Evolutionary conservation across 1,284 basidiomycete genomes (phyloP), one percentile per base, ranked within the genome.

Genomic region (Clitocybe nebularis): DNA sequence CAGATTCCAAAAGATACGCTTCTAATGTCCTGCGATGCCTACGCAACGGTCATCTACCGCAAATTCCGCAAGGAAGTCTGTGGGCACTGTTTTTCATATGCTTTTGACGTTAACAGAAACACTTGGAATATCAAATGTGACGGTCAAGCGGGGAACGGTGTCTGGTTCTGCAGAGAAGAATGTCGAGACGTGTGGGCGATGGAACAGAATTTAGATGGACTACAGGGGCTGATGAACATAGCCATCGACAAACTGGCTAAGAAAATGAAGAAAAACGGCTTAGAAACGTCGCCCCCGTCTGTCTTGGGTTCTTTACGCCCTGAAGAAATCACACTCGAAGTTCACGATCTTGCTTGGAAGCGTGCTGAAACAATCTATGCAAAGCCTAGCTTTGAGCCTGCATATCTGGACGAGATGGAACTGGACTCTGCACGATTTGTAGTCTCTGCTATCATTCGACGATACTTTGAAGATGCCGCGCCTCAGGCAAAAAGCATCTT

Each of bases 11-110:
- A 64, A 36, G 66, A 65, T 32, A 71, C 69, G 2, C 59, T 65
- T 19, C 54, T 80, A 33, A 62, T 72, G 43, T 60, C 59, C 22
- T 70, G 69, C 45, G 43, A 60, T 29, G 54, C 54, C 8, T 78
- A 74, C 47, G 67, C 70, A 0, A 64, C 64, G 19, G 72, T 76
- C 25, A 64, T 80, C 32, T 72, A 71, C 54, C 71, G 63, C 45
- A 69, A 69, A 46, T 83, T 81, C 49, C 68, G 77, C 35, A 79
- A 75, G 55, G 80, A 81, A 56, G 77, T 81, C 39, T 84, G 81
- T 49, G 73, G 71, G 8, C 63, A 73, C 52, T 84, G 81, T 57
- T 83, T 79, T 55, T 65, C 69, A 26, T 81, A 83, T 51, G 68
- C 79, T 23, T 72, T 74, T 44, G 77, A 76, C 39, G 56, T 59